Evolutionary conservation across 805 yeast genomes (phyloP).

Genomic region (Candida insectalens): DNA sequence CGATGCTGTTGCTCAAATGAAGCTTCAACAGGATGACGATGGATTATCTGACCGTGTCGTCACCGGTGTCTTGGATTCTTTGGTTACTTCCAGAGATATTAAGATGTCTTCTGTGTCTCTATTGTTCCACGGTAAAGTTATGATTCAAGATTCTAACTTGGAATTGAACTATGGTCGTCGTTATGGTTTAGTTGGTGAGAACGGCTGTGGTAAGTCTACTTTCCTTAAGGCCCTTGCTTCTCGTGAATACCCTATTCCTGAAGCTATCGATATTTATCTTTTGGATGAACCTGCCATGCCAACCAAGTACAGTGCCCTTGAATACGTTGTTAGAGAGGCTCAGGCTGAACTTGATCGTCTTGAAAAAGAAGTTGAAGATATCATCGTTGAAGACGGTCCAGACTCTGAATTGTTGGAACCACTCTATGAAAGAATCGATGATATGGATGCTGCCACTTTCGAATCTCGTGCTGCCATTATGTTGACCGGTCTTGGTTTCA

Average conservation of each 20-base stretch:
- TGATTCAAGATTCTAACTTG: constrained; percentile 82
- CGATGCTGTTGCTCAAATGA: constrained; percentile 73
- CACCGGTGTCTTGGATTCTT: constrained; percentile 90
- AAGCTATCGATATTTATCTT: constrained; percentile 79
- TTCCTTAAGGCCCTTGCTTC: constrained; percentile 89
- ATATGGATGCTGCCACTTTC: constrained; percentile 91
- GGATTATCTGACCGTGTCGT: constrained; percentile 96
- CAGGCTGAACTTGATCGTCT: constrained; percentile 83
- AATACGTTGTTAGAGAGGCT: constrained; percentile 95
- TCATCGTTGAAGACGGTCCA: constrained; percentile 87
- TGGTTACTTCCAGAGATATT: constrained; percentile 87
- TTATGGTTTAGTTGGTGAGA: constrained; percentile 95
- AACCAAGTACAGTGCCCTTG: constrained; percentile 83
- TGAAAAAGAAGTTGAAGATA: constrained; percentile 82
- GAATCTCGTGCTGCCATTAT: constrained; percentile 95
- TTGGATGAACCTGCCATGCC: constrained; percentile 98
- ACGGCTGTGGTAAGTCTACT: constrained; percentile 98
- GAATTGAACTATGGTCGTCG: constrained; percentile 97
- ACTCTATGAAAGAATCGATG: constrained; percentile 90
- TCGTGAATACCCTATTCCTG: constrained; percentile 93
- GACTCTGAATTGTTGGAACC: constrained; percentile 81
- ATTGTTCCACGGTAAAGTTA: constrained; percentile 94
- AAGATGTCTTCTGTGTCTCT: constrained; percentile 84
- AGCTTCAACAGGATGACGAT: constrained; percentile 86
- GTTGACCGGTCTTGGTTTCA: constrained; percentile 95